Evolutionary conservation across 768 basidiomycete genomes (phyloP).

Genomic region (Thelephora ganbajun): DNA sequence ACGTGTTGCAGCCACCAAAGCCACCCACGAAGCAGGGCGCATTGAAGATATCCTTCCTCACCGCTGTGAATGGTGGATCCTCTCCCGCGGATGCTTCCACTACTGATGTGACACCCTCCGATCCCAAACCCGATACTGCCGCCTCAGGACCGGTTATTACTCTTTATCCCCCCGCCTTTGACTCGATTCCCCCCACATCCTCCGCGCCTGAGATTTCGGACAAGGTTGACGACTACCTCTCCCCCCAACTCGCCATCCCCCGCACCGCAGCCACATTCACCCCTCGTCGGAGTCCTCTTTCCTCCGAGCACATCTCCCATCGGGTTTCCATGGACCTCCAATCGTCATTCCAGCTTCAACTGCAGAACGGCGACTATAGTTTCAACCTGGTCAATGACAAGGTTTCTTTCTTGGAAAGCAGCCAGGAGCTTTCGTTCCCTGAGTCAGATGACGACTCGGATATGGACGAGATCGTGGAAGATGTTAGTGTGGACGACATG

Average conservation of each 20-base stretch:
- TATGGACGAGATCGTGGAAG: conserved; percentile 14
- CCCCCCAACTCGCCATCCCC: neutral
- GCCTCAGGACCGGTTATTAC: neutral
- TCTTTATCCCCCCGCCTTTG: neutral
- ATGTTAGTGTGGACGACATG: conserved; percentile 13
- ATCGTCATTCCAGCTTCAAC: conserved; percentile 20
- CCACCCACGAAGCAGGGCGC: neutral
- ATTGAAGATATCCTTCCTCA: neutral
- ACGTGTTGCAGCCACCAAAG: neutral
- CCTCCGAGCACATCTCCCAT: conserved; percentile 12
- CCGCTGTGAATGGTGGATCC: neutral
- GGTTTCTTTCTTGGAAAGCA: conserved; percentile 18
- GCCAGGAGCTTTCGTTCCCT: conserved; percentile 15
- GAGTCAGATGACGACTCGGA: conserved; percentile 12
- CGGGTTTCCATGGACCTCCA: conserved; percentile 20
- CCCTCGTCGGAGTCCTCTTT: neutral
- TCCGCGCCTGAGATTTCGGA: neutral
- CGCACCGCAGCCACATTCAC: conserved; percentile 2
- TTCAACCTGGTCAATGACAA: conserved; percentile 23
- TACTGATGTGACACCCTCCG: neutral
- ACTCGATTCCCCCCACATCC: neutral
- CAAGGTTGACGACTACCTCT: neutral
- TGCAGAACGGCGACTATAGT: conserved; percentile 20
- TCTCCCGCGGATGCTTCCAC: neutral
- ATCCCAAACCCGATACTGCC: neutral